phyloP scores from a whole-genome alignment of 1,139 yeast genomes.

The Kodamaea plutei region DNA sequence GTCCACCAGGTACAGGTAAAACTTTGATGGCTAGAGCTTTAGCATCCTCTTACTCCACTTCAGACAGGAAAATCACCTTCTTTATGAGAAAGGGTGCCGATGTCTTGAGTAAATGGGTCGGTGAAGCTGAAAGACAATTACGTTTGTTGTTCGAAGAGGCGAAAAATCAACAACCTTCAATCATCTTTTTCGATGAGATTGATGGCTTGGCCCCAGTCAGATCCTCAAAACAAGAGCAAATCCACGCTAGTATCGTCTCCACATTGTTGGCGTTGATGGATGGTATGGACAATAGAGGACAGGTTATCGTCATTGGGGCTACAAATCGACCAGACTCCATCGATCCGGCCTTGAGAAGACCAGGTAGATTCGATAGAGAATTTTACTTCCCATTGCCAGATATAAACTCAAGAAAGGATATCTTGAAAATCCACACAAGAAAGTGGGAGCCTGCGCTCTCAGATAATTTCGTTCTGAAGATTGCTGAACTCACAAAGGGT shows the following conservation, averaged over 20 bases:
- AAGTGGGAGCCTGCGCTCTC: slow-evolving; percentile 81
- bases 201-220: slow-evolving; percentile 98
- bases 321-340: slow-evolving; percentile 97
- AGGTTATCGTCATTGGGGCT: slow-evolving; percentile 96
- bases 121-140: slow-evolving; percentile 96
- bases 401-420: slow-evolving; percentile 69
- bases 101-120: slow-evolving; percentile 96
- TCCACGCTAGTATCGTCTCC: slow-evolving; percentile 95
- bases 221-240: slow-evolving; percentile 95
- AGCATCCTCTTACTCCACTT: slow-evolving; percentile 90
- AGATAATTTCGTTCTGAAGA: slow-evolving; percentile 53
- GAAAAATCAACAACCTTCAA: slow-evolving; percentile 90
- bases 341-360: slow-evolving; percentile 95
- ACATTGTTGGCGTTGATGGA: slow-evolving; percentile 95
- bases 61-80: slow-evolving; percentile 80
- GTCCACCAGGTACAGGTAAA: slow-evolving; percentile 99
- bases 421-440: slow-evolving; percentile 77
- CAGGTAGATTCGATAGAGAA: slow-evolving; percentile 96
- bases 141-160: slow-evolving; percentile 93
- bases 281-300: slow-evolving; percentile 97
- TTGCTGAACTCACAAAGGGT: slow-evolving; percentile 85
- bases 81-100: slow-evolving; percentile 99
- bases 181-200: slow-evolving; percentile 93
- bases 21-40: slow-evolving; percentile 97
- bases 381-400: slow-evolving; percentile 95